Base-by-base conservation (phyloP, 495 filamentous ascomycete genomes). In the Hypoxylon crocopeplum region DNA sequence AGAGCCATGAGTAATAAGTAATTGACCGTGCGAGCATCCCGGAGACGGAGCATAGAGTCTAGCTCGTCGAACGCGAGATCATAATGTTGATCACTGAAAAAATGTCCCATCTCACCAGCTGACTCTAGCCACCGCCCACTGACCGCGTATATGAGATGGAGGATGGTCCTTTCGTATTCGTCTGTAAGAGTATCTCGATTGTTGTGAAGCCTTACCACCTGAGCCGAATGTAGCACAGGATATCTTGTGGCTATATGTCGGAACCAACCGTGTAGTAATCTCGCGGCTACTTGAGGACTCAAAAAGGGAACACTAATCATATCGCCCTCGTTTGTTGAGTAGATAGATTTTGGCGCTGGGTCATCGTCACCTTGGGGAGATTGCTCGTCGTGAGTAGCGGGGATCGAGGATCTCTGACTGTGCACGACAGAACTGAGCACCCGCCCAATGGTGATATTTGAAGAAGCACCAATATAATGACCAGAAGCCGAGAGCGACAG, bases 111-210 rank as follows among this genome's bases (percentile, higher is more conserved):
- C 19, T 69, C 66, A 12, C 67, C 66, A 11, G 69, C 59, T 42
- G 66, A 70, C 36, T 72, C 69, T 20, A 72, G 50, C 57, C 68
- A 72, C n/a, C 66, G 63, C 17, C 67, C 69, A 42, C 67, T 59
- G 7, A 65, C 52, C 2, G 60, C 67, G 49, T 72, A 72, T 30
- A 72, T 51, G 11, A 72, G 39, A 22, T 72, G 64, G 19, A 72
- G 41, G 37, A 72, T 72, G 29, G 63, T 62, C 22, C 55, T 55
- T 21, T 72, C 69, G 32, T 72, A 72, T 33, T 58, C 45, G 37
- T 72, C 69, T 11, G 53, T 59, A 22, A 69, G 50, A 5, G 19
- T 41, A 16, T 69, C 56, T 16, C 69, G 64, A 20, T 69, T 65
- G 13, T 65, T 64, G 38, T 72, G 67, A 54, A 72, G 60, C 21